Base-by-base conservation (phyloP, 2,329 filamentous ascomycete genomes). In the Curvularia hawaiiensis region DNA sequence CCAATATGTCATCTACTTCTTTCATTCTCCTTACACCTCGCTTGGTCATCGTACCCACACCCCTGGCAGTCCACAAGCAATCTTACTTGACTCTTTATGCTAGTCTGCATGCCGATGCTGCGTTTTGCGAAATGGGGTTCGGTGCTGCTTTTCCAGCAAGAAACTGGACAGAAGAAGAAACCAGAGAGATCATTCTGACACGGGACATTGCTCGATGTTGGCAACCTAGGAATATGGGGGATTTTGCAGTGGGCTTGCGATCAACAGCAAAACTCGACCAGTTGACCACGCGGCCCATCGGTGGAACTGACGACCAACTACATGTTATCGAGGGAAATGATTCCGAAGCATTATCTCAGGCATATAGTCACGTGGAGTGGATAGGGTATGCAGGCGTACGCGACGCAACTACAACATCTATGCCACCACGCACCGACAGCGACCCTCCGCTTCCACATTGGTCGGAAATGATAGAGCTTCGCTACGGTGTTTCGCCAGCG, bases 331-430 rank as follows among this genome's bases (percentile, higher is more conserved):
- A 55, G 4, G 40, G 7, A 1, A 8, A 12, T 4, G 28, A 44
- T 3, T 6, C n/a, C 14, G n/a, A 38, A 10, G 30, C 31, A 9
- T n/a, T 6, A 16, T 24, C 6, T 9, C 18, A 28, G 28, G 22
- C 0, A 3, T 35, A 26, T 1, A 43, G 31, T 18, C 12, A 24
- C 1, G 24, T 50, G 26, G 50, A 60, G 30, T 66, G 64, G 64
- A 41, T 59, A 28, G 64, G 62, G n/a, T 66, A 66, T 18, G 62
- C 62, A n/a, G 62, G 62, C 18, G 62, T 66, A 1, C 59, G 62
- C 1, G 64, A 65, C 10, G 62, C 62, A 31, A 63, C 57, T 1
- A 65, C 62, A 16, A 63, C 60, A 2, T 66, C 64, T 31, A 61
- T 64, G 43, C 62, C 64, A 3, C 43, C 46, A 7, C 51, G 49